Evolutionary conservation across 1,284 basidiomycete genomes (phyloP).

Genomic region (Pseudozyma thailandica): DNA sequence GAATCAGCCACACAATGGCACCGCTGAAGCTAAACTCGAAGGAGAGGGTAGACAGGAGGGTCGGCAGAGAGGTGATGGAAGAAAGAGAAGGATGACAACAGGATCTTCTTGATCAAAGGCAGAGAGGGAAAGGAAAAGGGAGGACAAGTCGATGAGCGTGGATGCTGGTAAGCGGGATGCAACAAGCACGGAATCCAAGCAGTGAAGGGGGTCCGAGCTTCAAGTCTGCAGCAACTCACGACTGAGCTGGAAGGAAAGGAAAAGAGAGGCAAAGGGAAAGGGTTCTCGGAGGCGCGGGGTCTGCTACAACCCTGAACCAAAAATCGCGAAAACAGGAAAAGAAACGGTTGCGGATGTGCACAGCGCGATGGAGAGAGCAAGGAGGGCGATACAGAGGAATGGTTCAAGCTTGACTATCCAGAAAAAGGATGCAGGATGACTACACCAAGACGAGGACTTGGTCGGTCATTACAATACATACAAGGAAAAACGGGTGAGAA

Average conservation of each 20-base stretch:
- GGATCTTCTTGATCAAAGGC: neutral
- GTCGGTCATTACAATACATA: neutral
- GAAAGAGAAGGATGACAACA: conserved; percentile 25
- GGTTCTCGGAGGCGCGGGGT: neutral
- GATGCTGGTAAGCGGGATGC: conserved; percentile 8
- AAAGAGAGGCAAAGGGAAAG: conserved; percentile 6
- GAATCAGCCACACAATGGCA: conserved; percentile 13
- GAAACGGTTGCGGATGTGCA: conserved; percentile 1
- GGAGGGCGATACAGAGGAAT: neutral
- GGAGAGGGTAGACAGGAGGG: conserved; percentile 4
- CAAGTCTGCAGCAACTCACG: neutral
- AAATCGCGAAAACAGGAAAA: neutral
- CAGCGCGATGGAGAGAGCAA: conserved; percentile 22
- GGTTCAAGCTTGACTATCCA: conserved; percentile 1
- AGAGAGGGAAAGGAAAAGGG: neutral
- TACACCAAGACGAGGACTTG: conserved; percentile 5
- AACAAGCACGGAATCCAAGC: neutral
- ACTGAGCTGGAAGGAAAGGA: too few relatives aligned
- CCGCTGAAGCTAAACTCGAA: neutral
- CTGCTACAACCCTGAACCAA: neutral
- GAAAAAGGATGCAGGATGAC: conserved; percentile 29
- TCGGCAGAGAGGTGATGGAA: conserved; percentile 29
- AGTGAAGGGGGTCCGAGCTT: neutral
- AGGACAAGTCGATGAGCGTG: conserved; percentile 6
- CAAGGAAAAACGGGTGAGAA: neutral